These are phyloP conservation scores for Phytophthora sp. DNA, from an alignment of 352 stramenopile genomes.

Conservation along the genomic window DNA sequence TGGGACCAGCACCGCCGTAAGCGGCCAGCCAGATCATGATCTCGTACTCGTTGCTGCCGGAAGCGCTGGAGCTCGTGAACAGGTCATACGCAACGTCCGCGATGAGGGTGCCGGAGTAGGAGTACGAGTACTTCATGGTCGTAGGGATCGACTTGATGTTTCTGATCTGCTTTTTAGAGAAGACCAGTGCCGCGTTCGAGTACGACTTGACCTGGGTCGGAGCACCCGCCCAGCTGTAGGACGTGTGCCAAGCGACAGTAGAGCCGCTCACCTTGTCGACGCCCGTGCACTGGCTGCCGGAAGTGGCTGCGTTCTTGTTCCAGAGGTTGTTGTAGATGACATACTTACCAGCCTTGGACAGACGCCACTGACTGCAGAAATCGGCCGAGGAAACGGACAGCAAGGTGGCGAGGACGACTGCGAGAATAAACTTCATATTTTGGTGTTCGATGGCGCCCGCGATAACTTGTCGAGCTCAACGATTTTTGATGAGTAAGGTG, in stretches of 20 bases:
- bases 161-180: constrained; percentile 30
- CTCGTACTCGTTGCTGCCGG: constrained; percentile 37
- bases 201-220: constrained; percentile 44
- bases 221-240: constrained; percentile 36
- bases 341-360: constrained; percentile 32
- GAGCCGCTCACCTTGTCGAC: constrained; percentile 29
- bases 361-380: constrained; percentile 25
- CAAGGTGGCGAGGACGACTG: constrained; percentile 9
- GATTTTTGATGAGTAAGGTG: constrained; percentile 17
- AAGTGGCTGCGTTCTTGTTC: constrained; percentile 26
- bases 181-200: constrained; percentile 38
- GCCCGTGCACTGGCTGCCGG: constrained; percentile 46
- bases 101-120: constrained; percentile 32
- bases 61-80: constrained; percentile 35
- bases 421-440: constrained; percentile 8
- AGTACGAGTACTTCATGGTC: constrained; percentile 36
- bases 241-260: constrained; percentile 43
- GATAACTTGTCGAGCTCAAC: constrained; percentile 11
- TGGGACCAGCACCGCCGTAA: constrained; percentile 26
- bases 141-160: constrained; percentile 40
- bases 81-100: constrained; percentile 40
- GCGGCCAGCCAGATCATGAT: constrained; percentile 47
- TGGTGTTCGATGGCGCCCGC: constrained; percentile 5
- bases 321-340: constrained; percentile 53
- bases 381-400: constrained; percentile 22